Percentiles rank a stretch among this genome's conserved stretches.
Conservation (phyloP, 495 filamentous ascomycete species). For the Aspergillus biplanus region DNA sequence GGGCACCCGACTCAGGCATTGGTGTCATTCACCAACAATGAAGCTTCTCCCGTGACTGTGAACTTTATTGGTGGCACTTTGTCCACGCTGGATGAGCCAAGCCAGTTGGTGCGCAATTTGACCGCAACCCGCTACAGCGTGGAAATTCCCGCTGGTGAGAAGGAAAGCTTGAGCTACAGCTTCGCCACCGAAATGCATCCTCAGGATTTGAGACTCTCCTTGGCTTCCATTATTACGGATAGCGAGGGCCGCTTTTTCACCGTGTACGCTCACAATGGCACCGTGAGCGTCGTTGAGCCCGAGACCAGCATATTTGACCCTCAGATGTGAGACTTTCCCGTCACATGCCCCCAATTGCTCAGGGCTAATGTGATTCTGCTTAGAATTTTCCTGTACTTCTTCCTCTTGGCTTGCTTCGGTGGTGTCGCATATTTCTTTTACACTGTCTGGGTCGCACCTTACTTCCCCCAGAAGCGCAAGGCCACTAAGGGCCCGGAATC, state of each 20-base stretch:
- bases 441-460: constrained; percentile 93
- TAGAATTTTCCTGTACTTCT: constrained; percentile 96
- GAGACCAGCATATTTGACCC: constrained; percentile 94
- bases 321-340: constrained; percentile 71
- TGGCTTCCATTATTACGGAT: constrained; percentile 75
- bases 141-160: constrained; percentile 76
- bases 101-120: constrained; percentile 77
- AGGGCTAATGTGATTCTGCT: constrained; percentile 8
- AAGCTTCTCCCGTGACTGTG: constrained; percentile 74
- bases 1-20: constrained; percentile 83
- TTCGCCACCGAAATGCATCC: constrained; percentile 94
- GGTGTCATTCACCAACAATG: constrained; percentile 81
- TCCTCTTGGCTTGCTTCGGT: constrained; percentile 76
- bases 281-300: constrained; percentile 87
- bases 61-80: constrained; percentile 79
- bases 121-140: constrained; percentile 74
- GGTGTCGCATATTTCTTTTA: constrained; percentile 94
- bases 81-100: constrained; percentile 59
- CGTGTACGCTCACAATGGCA: constrained; percentile 80
- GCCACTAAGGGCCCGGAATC: constrained; percentile 63
- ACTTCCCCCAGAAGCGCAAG: constrained; percentile 90
- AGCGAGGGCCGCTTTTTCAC: constrained; percentile 69
- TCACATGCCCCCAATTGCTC: not conserved
- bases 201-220: constrained; percentile 78
- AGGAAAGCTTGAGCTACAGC: constrained; percentile 74